These are phyloP conservation scores for Cryptococcus sp. DNA, from an alignment of 1,284 basidiomycete species.

Conservation along the genomic window DNA sequence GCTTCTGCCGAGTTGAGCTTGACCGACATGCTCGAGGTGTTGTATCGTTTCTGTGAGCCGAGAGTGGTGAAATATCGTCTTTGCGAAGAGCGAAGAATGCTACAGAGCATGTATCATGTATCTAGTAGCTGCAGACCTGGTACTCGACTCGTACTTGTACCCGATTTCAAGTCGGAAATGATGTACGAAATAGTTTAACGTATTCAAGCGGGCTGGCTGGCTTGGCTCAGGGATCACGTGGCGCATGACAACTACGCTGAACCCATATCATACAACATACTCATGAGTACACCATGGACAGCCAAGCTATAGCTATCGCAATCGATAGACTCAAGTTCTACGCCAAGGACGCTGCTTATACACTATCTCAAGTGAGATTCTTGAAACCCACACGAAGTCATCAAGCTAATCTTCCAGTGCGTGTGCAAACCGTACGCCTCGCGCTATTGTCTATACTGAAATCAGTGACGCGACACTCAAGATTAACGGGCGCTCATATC, in stretches of 20 bases:
- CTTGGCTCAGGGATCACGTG: no score
- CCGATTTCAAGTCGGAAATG: no score
- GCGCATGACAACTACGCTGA: no score
- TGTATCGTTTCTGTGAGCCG: background rate
- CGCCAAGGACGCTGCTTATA: slow-evolving; percentile 30
- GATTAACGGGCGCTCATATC: slow-evolving; percentile 88
- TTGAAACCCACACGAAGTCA: background rate
- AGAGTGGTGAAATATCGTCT: no score
- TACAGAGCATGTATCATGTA: no score
- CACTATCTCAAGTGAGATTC: slow-evolving; percentile 34
- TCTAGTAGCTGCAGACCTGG: background rate
- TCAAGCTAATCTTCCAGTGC: slow-evolving; percentile 25
- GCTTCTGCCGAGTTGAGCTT: slow-evolving; percentile 31
- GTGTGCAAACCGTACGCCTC: slow-evolving; percentile 47
- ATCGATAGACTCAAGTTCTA: slow-evolving; percentile 42
- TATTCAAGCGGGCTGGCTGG: no score
- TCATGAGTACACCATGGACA: slow-evolving; percentile 15
- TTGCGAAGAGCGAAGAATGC: no score
- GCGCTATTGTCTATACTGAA: slow-evolving; percentile 7
- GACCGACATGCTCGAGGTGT: slow-evolving; percentile 2
- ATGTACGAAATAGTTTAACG: no score
- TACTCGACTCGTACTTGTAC: no score
- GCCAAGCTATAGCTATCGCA: slow-evolving; percentile 37
- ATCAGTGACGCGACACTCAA: slow-evolving; percentile 61
- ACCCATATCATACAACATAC: no score